phyloP scores from a whole-genome alignment of 192 early-diverging fungal species.

The Backusella tarrabulga region DNA sequence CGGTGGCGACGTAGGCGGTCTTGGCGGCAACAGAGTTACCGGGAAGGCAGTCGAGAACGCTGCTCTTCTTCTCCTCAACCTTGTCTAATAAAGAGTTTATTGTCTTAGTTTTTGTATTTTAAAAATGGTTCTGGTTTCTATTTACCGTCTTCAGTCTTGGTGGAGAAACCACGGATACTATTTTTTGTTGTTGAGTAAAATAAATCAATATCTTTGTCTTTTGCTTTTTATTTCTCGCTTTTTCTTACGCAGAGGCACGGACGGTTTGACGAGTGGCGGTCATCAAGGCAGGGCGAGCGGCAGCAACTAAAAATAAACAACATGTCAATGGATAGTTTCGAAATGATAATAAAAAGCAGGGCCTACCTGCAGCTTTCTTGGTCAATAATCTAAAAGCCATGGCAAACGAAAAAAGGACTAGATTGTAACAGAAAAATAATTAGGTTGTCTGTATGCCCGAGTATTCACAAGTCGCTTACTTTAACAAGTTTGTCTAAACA shows the following conservation, averaged over 20 bases:
- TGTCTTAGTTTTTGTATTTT: neutral
- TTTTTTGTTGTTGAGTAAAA: neutral
- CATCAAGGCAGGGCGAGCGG: constrained; percentile 20
- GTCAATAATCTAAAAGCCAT: constrained; percentile 35
- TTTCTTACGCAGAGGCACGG: constrained; percentile 17
- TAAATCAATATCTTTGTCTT: neutral
- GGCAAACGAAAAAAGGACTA: constrained; percentile 1
- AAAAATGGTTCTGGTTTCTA: neutral
- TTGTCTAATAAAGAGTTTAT: constrained; percentile 40
- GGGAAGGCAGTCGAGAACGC: constrained; percentile 91
- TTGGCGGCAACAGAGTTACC: constrained; percentile 87
- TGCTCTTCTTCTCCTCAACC: constrained; percentile 77
- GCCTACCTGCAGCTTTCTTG: constrained; percentile 28
- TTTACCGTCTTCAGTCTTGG: constrained; percentile 9
- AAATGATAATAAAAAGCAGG: neutral
- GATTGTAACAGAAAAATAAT: neutral
- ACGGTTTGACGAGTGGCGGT: constrained; percentile 27
- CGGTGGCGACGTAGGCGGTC: constrained; percentile 82
- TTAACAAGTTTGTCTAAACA: neutral
- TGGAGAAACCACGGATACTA: constrained; percentile 28
- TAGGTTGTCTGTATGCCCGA: no score
- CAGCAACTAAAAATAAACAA: constrained; percentile 12
- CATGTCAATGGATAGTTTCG: neutral
- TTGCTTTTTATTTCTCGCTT: neutral
- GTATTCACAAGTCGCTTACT: neutral